These are phyloP conservation scores for Aspergillus piperis DNA, from an alignment of 2,329 filamentous ascomycete species.

Conservation along the genomic window DNA sequence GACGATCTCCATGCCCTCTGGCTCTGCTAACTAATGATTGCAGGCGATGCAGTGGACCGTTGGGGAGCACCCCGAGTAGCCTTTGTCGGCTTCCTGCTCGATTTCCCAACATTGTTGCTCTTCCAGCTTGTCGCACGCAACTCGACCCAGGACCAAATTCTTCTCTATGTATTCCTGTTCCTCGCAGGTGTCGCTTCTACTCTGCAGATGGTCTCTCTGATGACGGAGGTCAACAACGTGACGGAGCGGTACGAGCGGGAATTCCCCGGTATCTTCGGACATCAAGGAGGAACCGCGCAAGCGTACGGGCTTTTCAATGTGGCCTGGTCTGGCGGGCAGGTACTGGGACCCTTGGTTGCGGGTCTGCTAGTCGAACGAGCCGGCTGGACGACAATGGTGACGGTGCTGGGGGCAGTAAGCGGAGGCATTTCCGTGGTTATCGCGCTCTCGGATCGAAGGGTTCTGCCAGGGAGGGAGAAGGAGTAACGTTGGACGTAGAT, in stretches of 20 bases:
- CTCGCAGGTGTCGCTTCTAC: constrained; percentile 60
- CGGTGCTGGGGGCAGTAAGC: constrained; percentile 52
- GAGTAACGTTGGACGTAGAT: not conserved
- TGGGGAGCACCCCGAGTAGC: constrained; percentile 65
- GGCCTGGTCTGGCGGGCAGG: constrained; percentile 54
- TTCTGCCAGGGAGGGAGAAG: not conserved
- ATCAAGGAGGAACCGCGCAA: constrained; percentile 59
- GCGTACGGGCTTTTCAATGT: constrained; percentile 60
- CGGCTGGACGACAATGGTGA: constrained; percentile 58
- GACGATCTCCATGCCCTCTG: not conserved
- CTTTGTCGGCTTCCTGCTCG: constrained; percentile 55
- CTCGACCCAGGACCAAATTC: constrained; percentile 60
- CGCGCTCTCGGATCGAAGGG: constrained; percentile 6
- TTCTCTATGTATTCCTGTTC: constrained; percentile 63
- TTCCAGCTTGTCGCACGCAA: constrained; percentile 64
- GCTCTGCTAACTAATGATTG: constrained; percentile 4
- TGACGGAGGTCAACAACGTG: constrained; percentile 67
- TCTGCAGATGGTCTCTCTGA: constrained; percentile 63
- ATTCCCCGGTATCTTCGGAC: constrained; percentile 53
- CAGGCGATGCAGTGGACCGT: constrained; percentile 45
- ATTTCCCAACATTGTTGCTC: constrained; percentile 62
- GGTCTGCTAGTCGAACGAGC: constrained; percentile 49
- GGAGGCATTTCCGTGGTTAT: constrained; percentile 51
- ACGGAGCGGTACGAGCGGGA: constrained; percentile 57
- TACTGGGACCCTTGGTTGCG: constrained; percentile 55